These are phyloP conservation scores for Cercospora canescens DNA, from an alignment of 2,329 filamentous ascomycete genomes.

Conservation along the genomic window DNA sequence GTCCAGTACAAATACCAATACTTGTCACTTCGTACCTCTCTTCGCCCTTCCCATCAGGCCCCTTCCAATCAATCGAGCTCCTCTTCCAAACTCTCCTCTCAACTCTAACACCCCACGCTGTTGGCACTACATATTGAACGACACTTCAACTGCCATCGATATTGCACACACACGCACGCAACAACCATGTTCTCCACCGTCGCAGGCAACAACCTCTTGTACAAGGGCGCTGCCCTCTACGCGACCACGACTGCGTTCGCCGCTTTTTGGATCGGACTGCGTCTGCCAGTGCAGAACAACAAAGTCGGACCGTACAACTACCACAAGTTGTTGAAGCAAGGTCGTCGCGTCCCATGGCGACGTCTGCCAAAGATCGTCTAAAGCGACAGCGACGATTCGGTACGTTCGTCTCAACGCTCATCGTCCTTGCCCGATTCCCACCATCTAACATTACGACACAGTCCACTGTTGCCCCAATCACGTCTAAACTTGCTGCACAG, in stretches of 20 bases:
- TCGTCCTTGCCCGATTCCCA: background rate
- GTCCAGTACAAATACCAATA: background rate
- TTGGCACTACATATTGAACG: background rate
- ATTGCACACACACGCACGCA: background rate
- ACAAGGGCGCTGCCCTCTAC: slow-evolving; percentile 33
- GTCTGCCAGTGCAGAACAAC: slow-evolving; percentile 33
- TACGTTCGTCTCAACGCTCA: background rate
- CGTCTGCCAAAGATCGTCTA: slow-evolving; percentile 33
- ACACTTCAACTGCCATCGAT: slow-evolving; percentile 5
- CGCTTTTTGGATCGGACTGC: slow-evolving; percentile 33
- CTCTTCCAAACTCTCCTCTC: slow-evolving; percentile 5
- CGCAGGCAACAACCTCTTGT: slow-evolving; percentile 27
- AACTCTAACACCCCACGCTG: slow-evolving; percentile 4
- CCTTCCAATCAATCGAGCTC: background rate
- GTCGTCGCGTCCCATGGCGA: slow-evolving; percentile 32
- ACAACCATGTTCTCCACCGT: slow-evolving; percentile 27
- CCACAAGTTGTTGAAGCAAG: slow-evolving; percentile 31
- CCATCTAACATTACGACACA: background rate
- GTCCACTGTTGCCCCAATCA: background rate
- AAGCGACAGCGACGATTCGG: slow-evolving; percentile 17
- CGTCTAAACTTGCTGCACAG: background rate
- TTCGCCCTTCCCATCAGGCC: background rate
- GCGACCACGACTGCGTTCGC: slow-evolving; percentile 33
- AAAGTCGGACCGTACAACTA: slow-evolving; percentile 36
- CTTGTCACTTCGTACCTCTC: background rate